Evolutionary conservation across 306 rosid genomes (phyloP).

Genomic region (Cotoneaster glaucophyllus): DNA sequence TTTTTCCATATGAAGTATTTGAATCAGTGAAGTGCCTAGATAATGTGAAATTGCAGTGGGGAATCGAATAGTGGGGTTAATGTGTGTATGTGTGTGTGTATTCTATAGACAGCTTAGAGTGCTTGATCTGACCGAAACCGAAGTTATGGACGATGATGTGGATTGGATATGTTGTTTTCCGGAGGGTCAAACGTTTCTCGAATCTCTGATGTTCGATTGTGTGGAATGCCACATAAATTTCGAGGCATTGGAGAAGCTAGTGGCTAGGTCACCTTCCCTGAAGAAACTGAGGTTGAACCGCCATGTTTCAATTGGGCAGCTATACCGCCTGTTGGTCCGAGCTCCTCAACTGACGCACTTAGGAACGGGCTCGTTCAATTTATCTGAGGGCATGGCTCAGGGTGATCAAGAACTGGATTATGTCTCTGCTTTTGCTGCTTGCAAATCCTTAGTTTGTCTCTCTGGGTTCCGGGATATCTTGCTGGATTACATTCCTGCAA

Average conservation of each 20-base stretch:
- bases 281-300: slow-evolving; percentile 66
- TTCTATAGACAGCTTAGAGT: slow-evolving; percentile 61
- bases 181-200: slow-evolving; percentile 50
- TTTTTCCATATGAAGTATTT: background rate
- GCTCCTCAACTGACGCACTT: slow-evolving; percentile 80
- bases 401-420: slow-evolving; percentile 60
- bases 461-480: slow-evolving; percentile 75
- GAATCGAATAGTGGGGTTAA: background rate
- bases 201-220: slow-evolving; percentile 71
- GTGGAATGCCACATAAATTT: slow-evolving; percentile 52
- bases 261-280: slow-evolving; percentile 67
- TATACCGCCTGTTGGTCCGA: slow-evolving; percentile 43
- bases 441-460: slow-evolving; percentile 72
- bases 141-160: slow-evolving; percentile 48
- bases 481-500: slow-evolving; percentile 49
- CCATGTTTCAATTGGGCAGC: slow-evolving; percentile 44
- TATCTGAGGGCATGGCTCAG: slow-evolving; percentile 26
- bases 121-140: slow-evolving; percentile 74
- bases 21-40: background rate
- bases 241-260: slow-evolving; percentile 76
- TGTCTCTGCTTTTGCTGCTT: slow-evolving; percentile 55
- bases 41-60: slow-evolving; percentile 11
- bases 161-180: slow-evolving; percentile 81
- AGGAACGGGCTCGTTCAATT: slow-evolving; percentile 60
- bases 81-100: background rate